Evolutionary conservation across 2,329 filamentous ascomycete genomes (phyloP).

Genomic region (Biscogniauxia sp.): DNA sequence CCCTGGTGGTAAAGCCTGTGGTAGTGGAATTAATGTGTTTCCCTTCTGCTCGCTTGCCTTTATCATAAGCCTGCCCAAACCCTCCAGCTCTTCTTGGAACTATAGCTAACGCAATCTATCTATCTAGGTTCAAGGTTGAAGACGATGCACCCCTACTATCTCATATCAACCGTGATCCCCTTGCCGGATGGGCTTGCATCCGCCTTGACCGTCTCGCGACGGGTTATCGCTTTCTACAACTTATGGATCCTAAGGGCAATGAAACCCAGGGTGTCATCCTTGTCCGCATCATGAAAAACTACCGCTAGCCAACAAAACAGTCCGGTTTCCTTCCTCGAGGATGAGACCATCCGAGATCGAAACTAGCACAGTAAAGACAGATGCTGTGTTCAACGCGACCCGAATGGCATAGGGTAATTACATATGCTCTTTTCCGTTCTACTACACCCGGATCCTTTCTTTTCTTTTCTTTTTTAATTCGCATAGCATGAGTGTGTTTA

Average conservation of each 20-base stretch:
- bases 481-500: neutral
- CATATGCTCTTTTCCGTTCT: conserved; percentile 10
- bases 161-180: conserved; percentile 35
- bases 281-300: conserved; percentile 50
- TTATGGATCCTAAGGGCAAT: conserved; percentile 46
- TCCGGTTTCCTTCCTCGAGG: neutral
- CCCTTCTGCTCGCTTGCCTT: neutral
- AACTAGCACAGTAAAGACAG: neutral
- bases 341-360: conserved; percentile 10
- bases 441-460: conserved; percentile 1
- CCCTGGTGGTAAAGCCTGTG: too few relatives aligned
- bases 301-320: conserved; percentile 28
- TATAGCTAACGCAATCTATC: conserved; percentile 21
- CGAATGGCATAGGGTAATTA: conserved; percentile 7
- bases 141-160: conserved; percentile 39
- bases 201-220: conserved; percentile 55
- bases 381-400: conserved; percentile 6
- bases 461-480: neutral
- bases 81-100: conserved; percentile 6
- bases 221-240: conserved; percentile 54
- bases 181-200: conserved; percentile 57
- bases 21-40: conserved; percentile 14
- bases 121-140: conserved; percentile 52
- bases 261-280: conserved; percentile 48
- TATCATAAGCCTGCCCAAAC: conserved; percentile 4